Conservation (phyloP, 2,329 filamentous ascomycete species). For the Pseudogymnoascus sp. region DNA sequence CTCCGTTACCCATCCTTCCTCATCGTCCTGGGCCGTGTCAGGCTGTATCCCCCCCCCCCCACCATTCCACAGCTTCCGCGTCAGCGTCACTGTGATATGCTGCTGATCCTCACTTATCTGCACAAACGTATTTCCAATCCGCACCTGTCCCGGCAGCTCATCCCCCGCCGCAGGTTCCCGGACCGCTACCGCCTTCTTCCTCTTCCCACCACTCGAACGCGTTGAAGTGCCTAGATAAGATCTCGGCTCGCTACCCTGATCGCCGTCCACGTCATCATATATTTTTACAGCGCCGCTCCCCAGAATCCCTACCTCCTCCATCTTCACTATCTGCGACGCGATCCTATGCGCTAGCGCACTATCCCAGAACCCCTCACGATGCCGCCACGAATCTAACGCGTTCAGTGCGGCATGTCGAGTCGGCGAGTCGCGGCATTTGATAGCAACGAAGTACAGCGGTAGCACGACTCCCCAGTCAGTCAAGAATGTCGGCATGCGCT, state of each 20-base stretch:
- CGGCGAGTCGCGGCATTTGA: background rate
- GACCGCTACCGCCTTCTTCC: background rate
- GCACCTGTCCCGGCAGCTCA: background rate
- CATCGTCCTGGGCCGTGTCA: background rate
- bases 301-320: background rate
- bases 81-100: background rate
- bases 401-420: background rate
- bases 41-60: background rate
- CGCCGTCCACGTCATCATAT: background rate
- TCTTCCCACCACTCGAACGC: background rate
- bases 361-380: slow-evolving; percentile 9
- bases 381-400: background rate
- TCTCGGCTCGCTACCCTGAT: background rate
- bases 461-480: background rate
- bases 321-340: background rate
- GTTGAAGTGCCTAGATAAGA: background rate
- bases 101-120: slow-evolving; percentile 1
- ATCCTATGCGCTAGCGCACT: background rate
- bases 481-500: slow-evolving; percentile 8
- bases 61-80: background rate
- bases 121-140: background rate
- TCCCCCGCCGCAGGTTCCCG: background rate
- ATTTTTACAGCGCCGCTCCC: background rate
- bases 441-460: slow-evolving; percentile 4
- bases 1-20: background rate